Evolutionary conservation across 78 protist species (phyloP).

Genomic region (Tieghemostelium lacteum): DNA sequence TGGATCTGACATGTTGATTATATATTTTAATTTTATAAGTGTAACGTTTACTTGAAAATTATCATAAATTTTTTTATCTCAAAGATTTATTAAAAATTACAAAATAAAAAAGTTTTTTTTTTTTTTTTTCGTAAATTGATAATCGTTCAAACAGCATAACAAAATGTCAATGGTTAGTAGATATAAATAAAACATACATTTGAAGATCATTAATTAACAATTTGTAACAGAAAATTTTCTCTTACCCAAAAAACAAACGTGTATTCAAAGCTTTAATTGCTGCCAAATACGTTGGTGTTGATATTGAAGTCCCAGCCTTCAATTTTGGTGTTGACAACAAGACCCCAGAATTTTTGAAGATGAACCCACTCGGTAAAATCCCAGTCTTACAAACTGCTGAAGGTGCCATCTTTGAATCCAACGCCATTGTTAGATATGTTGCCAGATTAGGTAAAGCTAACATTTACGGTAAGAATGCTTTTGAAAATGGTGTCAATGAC

Average conservation of each 20-base stretch:
- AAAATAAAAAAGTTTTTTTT: too few species aligned
- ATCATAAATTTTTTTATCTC: not conserved
- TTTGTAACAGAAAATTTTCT: conserved; percentile 45
- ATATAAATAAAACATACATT: too few species aligned
- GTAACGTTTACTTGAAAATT: too few species aligned
- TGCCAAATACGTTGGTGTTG: conserved; percentile 85
- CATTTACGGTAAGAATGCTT: conserved; percentile 82
- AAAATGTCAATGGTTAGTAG: too few species aligned
- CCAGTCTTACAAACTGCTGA: conserved; percentile 86
- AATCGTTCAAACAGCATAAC: too few species aligned
- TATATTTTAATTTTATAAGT: too few species aligned
- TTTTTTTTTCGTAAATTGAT: too few species aligned
- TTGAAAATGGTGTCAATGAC: conserved; percentile 79
- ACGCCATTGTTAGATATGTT: conserved; percentile 81
- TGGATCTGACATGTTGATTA: too few species aligned
- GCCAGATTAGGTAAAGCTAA: conserved; percentile 26
- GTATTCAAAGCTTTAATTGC: conserved; percentile 80
- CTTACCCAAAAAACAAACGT: conserved; percentile 82
- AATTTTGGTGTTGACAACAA: conserved; percentile 53
- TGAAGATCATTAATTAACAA: too few species aligned
- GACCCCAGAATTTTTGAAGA: conserved; percentile 51
- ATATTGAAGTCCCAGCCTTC: conserved; percentile 80
- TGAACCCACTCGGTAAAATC: conserved; percentile 85
- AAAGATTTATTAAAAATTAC: too few species aligned
- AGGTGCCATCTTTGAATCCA: conserved; percentile 87